Evolutionary conservation across 2,329 filamentous ascomycete genomes (phyloP), one percentile per base, ranked within the genome.

Genomic region (Microdochium trichocladiopsis): DNA sequence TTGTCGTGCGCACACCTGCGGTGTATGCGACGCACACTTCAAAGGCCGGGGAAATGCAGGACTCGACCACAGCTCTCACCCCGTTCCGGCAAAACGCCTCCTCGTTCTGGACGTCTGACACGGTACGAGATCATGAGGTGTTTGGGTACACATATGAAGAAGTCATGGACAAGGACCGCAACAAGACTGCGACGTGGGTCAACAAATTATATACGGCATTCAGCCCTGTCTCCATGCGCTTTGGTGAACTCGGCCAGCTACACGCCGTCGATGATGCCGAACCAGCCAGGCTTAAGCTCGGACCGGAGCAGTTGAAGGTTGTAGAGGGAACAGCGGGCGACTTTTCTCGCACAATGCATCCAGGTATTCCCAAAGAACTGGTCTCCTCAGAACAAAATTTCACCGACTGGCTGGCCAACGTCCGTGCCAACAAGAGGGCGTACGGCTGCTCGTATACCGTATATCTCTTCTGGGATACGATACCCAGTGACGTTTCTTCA

Each of bases 101-200:
- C 48, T 75, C 74, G 1, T 88, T 86, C 64, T 91, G 86, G 83
- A 86, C 79, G 6, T 87, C 87, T 0, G 76, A 83, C 50, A 75
- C 72, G 55, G 76, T 83, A 12, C 78, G 85, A 25, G 73, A 78
- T 41, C 80, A 79, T 6, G 73, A 75, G 24, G 72, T 71, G 2
- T 87, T 94, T 65, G 84, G 84, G 14, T 94, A 94, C 64, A 84
- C 82, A 0, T 95, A 95, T 62, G 75, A 82, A 0, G 89, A 93
- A 58, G 79, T 83, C 28, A 59, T 72, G 16, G 68, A 71, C 53
- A 72, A 70, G 63, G 66, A 60, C 62, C 66, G 58, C 54, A 61
- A 67, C 0, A 68, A 77, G 5, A 73, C 84, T 25, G 70, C 71
- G 47, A 66, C 67, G 1, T 66, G 74, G 1, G 74, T 92, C 58